Percentiles rank a stretch among this genome's conserved stretches.
Evolutionary conservation across 306 rosid genomes (phyloP).

Genomic region (Prunus padus): DNA sequence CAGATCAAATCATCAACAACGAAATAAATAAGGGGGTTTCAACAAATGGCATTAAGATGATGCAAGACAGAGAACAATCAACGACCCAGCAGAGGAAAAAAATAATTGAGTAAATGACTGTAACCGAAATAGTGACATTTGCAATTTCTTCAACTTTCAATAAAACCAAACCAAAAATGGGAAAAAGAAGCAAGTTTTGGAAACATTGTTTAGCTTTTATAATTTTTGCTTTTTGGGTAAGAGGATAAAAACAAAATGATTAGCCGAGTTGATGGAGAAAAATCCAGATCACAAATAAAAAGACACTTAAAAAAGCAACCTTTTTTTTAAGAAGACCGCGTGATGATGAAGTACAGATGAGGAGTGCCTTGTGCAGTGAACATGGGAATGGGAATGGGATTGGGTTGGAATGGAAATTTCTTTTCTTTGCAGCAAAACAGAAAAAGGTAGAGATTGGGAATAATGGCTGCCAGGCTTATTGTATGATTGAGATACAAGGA

Average conservation of each 20-base stretch:
- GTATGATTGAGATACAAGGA: conserved; percentile 43
- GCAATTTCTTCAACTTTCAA: conserved; percentile 28
- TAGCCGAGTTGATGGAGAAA: conserved; percentile 1
- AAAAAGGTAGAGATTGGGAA: conserved; percentile 15
- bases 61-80: conserved; percentile 26
- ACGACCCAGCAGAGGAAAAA: conserved; percentile 38
- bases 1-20: conserved; percentile 9
- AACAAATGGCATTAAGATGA: conserved; percentile 16
- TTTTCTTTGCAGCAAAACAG: conserved; percentile 3
- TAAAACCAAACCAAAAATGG: conserved; percentile 24
- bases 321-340: neutral
- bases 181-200: conserved; percentile 10
- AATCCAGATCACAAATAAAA: conserved; percentile 10
- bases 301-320: conserved; percentile 4
- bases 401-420: conserved; percentile 23
- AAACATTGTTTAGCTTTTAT: neutral
- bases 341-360: neutral
- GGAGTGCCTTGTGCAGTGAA: conserved; percentile 13
- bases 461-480: conserved; percentile 41
- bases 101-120: conserved; percentile 21
- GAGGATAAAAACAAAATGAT: neutral
- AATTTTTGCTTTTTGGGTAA: conserved; percentile 6
- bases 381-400: conserved; percentile 31
- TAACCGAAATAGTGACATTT: conserved; percentile 11
- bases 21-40: conserved; percentile 12